These are phyloP conservation scores for Pezicula neosporulosa DNA, from an alignment of 2,329 filamentous ascomycete genomes.

Conservation along the genomic window DNA sequence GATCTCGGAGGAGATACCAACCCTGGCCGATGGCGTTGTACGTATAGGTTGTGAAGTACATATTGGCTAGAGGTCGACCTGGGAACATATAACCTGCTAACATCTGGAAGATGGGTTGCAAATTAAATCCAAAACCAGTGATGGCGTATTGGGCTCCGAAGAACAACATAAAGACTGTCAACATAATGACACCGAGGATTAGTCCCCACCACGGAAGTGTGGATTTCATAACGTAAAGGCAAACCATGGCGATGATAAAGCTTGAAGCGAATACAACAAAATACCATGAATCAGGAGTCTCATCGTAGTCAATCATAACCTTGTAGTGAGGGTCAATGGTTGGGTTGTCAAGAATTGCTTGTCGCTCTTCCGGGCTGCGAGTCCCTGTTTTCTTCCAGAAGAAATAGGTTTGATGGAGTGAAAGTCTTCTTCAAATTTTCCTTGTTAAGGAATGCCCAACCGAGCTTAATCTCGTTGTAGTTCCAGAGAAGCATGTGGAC, in stretches of 20 bases:
- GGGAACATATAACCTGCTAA: constrained; percentile 41
- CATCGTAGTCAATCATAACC: constrained; percentile 43
- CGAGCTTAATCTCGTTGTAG: constrained; percentile 31
- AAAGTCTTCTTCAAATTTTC: not conserved
- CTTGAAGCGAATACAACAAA: constrained; percentile 39
- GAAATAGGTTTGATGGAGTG: constrained; percentile 6
- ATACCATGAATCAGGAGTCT: constrained; percentile 58
- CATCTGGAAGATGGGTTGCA: constrained; percentile 44
- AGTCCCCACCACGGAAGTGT: constrained; percentile 39
- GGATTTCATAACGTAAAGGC: constrained; percentile 59
- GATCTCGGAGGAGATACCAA: constrained; percentile 40
- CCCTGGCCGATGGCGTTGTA: constrained; percentile 42
- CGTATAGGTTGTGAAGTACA: constrained; percentile 28
- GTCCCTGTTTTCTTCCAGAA: constrained; percentile 11
- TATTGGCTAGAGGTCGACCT: constrained; percentile 19
- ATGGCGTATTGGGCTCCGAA: constrained; percentile 36
- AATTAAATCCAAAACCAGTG: constrained; percentile 41
- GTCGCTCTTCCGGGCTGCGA: constrained; percentile 10
- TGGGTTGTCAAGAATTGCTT: constrained; percentile 9
- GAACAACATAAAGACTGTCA: constrained; percentile 19
- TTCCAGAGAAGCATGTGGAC: constrained; percentile 36
- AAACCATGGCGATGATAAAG: constrained; percentile 37
- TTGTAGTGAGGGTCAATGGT: constrained; percentile 38
- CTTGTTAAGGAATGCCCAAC: constrained; percentile 19
- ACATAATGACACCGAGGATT: constrained; percentile 23